Evolutionary conservation across 345 rosid species (phyloP).

Genomic region (Pugionium dolabratum): DNA sequence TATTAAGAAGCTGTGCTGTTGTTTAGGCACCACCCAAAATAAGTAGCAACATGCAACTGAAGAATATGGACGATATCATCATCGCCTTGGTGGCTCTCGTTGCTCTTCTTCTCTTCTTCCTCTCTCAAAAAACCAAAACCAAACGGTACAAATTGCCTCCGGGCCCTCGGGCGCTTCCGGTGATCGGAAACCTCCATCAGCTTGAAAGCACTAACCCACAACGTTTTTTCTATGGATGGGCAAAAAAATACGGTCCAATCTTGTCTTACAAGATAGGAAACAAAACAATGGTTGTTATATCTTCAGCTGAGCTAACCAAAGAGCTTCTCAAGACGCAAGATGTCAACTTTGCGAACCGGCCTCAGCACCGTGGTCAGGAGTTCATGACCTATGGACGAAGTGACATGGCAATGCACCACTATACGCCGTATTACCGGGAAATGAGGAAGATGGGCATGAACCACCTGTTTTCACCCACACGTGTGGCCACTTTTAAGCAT

Average conservation of each 20-base stretch:
- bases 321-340: conserved; percentile 47
- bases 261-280: conserved; percentile 46
- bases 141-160: conserved; percentile 42
- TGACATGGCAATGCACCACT: conserved; percentile 37
- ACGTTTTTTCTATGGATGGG: conserved; percentile 41
- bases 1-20: background rate
- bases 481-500: conserved; percentile 40
- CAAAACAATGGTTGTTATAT: conserved; percentile 38
- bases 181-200: conserved; percentile 34
- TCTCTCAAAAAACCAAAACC: conserved; percentile 26
- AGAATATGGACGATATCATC: conserved; percentile 29
- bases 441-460: conserved; percentile 40
- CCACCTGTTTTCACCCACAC: conserved; percentile 37
- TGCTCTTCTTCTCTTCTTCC: conserved; percentile 26
- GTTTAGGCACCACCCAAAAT: background rate
- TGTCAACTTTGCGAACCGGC: conserved; percentile 35
- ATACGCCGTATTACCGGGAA: conserved; percentile 40
- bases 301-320: conserved; percentile 46
- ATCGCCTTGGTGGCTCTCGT: conserved; percentile 16
- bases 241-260: conserved; percentile 50
- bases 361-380: conserved; percentile 35
- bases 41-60: background rate
- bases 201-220: conserved; percentile 39
- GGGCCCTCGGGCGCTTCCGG: conserved; percentile 42
- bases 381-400: conserved; percentile 37